Evolutionary conservation across 2,329 filamentous ascomycete genomes (phyloP).

Genomic region (Didymella glomerata): DNA sequence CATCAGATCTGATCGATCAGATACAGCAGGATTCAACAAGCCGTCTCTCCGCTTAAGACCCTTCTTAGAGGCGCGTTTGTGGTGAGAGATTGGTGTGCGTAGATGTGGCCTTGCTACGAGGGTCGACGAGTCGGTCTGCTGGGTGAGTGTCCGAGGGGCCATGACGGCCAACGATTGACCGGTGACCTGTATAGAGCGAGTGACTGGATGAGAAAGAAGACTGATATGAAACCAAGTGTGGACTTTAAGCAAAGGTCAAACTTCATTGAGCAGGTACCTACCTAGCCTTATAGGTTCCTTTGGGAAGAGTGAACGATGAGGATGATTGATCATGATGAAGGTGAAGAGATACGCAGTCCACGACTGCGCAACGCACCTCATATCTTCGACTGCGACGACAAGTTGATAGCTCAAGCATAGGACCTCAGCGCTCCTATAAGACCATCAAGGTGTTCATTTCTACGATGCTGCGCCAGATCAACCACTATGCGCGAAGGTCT

Average conservation of each 20-base stretch:
- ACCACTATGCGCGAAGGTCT: too few relatives aligned
- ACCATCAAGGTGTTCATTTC: background rate
- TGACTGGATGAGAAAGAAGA: background rate
- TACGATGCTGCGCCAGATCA: background rate
- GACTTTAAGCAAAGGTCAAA: too few relatives aligned
- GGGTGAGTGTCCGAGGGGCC: background rate
- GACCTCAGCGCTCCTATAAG: background rate
- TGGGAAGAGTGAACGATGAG: background rate
- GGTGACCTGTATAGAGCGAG: background rate
- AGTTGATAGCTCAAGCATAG: background rate
- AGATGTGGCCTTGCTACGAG: background rate
- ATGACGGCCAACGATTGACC: background rate
- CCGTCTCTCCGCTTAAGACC: slow-evolving; percentile 3
- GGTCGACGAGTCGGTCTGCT: background rate
- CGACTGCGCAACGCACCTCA: too few relatives aligned
- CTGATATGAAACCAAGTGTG: background rate
- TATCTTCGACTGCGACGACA: background rate
- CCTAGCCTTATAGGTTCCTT: too few relatives aligned
- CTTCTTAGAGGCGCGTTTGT: background rate
- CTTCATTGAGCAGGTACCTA: background rate
- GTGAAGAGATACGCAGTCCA: background rate
- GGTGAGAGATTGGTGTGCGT: background rate
- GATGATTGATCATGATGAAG: background rate
- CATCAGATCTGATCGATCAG: slow-evolving; percentile 7
- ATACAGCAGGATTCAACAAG: slow-evolving; percentile 7